A percentile compares a stretch with the other conserved stretches of the same genome.
Conservation (phyloP, 2,329 filamentous ascomycete genomes). For the Botryotinia narcissicola region DNA sequence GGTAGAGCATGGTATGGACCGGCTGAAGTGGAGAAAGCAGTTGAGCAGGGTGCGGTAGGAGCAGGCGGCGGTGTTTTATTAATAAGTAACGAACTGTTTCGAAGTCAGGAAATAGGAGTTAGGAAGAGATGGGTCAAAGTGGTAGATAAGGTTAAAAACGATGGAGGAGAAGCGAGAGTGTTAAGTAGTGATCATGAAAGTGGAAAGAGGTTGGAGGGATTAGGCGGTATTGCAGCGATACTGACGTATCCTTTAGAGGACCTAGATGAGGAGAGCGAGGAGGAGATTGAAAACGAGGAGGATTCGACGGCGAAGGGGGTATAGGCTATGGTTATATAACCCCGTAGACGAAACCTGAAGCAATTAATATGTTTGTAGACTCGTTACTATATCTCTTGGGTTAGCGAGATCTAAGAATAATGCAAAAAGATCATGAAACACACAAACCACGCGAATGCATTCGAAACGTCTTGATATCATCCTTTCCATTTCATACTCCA, state of each 20-base stretch:
- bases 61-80: slow-evolving; percentile 80
- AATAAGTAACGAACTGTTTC: slow-evolving; percentile 83
- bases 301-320: not conserved
- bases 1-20: slow-evolving; percentile 89
- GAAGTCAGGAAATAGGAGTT: slow-evolving; percentile 73
- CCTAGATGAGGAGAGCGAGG: slow-evolving; percentile 66
- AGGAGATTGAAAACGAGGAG: not conserved
- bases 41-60: slow-evolving; percentile 84
- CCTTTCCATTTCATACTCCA: not conserved
- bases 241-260: slow-evolving; percentile 85
- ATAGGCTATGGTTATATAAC: slow-evolving; percentile 15
- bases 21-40: slow-evolving; percentile 75
- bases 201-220: slow-evolving; percentile 75
- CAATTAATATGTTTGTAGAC: not conserved
- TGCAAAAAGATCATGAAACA: not conserved
- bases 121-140: slow-evolving; percentile 79
- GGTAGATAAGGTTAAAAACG: slow-evolving; percentile 82
- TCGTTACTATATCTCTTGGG: not conserved
- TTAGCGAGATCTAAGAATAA: not conserved
- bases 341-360: too few relatives aligned
- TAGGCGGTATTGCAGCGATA: slow-evolving; percentile 87
- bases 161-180: slow-evolving; percentile 85
- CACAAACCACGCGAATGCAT: not conserved
- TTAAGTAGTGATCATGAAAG: slow-evolving; percentile 93
- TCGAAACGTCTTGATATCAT: not conserved